A percentile compares a stretch with the other conserved stretches of the same genome.
phyloP scores from a whole-genome alignment of 768 basidiomycete genomes.

The Zangia roseola region DNA sequence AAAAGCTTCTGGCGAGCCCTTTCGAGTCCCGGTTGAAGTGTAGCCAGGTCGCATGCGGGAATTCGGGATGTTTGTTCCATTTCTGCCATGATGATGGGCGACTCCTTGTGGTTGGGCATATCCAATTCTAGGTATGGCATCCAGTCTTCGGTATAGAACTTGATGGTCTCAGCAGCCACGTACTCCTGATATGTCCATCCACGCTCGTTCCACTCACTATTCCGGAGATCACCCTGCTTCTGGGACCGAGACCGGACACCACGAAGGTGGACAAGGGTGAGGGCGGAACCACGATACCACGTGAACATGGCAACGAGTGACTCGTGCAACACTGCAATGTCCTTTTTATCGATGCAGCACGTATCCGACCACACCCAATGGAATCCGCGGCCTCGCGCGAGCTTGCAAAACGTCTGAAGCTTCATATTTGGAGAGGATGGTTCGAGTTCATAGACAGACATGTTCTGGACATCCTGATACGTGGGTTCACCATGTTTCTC shows the following conservation, averaged over 20 bases:
- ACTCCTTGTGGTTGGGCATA: conserved; percentile 9
- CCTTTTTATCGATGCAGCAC: background rate
- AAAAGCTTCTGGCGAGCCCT: conserved; percentile 14
- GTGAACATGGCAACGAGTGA: no score
- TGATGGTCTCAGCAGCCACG: no score
- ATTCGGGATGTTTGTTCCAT: background rate
- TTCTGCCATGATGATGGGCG: conserved; percentile 2
- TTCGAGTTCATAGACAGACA: conserved; percentile 2
- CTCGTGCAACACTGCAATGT: conserved; percentile 5
- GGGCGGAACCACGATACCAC: no score
- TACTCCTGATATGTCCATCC: no score
- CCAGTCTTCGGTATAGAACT: no score
- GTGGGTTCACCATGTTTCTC: conserved; percentile 7
- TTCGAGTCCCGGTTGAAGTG: conserved; percentile 5
- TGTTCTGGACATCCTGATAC: conserved; percentile 1
- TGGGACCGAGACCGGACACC: background rate
- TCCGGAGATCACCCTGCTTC: background rate
- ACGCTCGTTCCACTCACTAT: conserved; percentile 14
- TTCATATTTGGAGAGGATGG: no score
- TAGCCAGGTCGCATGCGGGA: background rate
- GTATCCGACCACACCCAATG: conserved; percentile 16
- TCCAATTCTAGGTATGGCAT: conserved; percentile 5
- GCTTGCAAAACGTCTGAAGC: conserved; percentile 1
- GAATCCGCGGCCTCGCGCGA: background rate
- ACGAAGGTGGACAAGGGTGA: no score